phyloP scores from a whole-genome alignment of 2,329 filamentous ascomycete genomes.

The Alternaria angustiovoidea region DNA sequence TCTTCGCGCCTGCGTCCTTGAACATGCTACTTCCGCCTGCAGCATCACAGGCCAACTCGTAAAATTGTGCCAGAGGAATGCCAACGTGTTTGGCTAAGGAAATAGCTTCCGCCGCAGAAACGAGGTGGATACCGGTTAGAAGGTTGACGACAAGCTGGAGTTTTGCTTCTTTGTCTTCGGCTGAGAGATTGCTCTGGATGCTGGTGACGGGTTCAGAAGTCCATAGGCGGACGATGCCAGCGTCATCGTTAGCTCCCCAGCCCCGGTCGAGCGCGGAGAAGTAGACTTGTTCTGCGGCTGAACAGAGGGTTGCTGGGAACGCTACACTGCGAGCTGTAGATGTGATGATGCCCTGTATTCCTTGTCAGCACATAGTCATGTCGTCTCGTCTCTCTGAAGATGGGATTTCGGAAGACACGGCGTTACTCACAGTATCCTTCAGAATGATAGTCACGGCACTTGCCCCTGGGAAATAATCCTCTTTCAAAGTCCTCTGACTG shows the following conservation, averaged over 20 bases:
- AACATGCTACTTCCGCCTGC: slow-evolving; percentile 50
- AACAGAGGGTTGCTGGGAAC: slow-evolving; percentile 69
- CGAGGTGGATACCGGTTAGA: slow-evolving; percentile 46
- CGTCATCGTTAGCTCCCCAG: slow-evolving; percentile 63
- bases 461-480: slow-evolving; percentile 58
- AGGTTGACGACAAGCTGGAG: slow-evolving; percentile 49
- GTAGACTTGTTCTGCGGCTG: slow-evolving; percentile 71
- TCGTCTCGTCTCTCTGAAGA: neutral
- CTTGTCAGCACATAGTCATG: slow-evolving; percentile 3
- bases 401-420: too few species aligned
- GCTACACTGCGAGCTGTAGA: slow-evolving; percentile 65
- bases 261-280: slow-evolving; percentile 67
- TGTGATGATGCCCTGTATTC: slow-evolving; percentile 68
- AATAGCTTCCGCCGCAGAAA: slow-evolving; percentile 49
- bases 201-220: slow-evolving; percentile 49
- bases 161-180: slow-evolving; percentile 39
- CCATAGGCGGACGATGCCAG: slow-evolving; percentile 65
- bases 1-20: slow-evolving; percentile 40
- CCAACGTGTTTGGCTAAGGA: slow-evolving; percentile 49
- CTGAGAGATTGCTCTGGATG: slow-evolving; percentile 34
- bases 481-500: slow-evolving; percentile 61
- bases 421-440: slow-evolving; percentile 53
- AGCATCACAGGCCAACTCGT: slow-evolving; percentile 47
- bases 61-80: slow-evolving; percentile 48
- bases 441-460: slow-evolving; percentile 58